Conservation (phyloP, 768 basidiomycete species). For the Chalciporus chontae region DNA sequence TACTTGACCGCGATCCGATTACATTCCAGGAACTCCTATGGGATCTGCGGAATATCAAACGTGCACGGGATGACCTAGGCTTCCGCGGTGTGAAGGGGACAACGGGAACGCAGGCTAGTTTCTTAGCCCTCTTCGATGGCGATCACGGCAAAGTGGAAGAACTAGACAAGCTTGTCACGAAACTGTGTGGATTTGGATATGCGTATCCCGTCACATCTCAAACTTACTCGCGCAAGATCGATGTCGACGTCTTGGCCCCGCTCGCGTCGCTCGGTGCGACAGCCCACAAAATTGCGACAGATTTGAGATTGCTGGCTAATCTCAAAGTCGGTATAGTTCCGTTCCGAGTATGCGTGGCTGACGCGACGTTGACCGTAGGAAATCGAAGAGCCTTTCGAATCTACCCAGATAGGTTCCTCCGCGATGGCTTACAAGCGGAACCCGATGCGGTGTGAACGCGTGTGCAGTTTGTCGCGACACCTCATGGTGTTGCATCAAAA, state of each 20-base stretch:
- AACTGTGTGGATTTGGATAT: conserved; percentile 88
- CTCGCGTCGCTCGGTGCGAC: conserved; percentile 90
- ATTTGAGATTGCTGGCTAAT: conserved; percentile 90
- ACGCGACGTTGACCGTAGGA: conserved; percentile 46
- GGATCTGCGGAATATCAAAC: conserved; percentile 91
- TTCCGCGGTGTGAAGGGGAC: conserved; percentile 99
- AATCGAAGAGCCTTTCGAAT: conserved; percentile 98
- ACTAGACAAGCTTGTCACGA: conserved; percentile 85
- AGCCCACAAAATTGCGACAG: conserved; percentile 97
- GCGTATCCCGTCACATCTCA: conserved; percentile 98
- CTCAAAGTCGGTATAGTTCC: conserved; percentile 57
- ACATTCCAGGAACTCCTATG: conserved; percentile 76
- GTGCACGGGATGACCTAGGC: conserved; percentile 87
- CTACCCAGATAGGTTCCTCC: conserved; percentile 94
- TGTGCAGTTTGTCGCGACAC: conserved; percentile 94
- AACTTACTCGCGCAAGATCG: conserved; percentile 98
- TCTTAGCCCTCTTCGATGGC: conserved; percentile 90
- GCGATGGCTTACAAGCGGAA: conserved; percentile 99
- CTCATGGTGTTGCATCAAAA: conserved; percentile 96
- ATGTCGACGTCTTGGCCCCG: conserved; percentile 87
- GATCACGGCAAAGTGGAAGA: conserved; percentile 93
- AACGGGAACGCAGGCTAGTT: conserved; percentile 96
- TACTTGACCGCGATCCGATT: not conserved
- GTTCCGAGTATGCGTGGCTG: not conserved
- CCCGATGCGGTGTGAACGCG: conserved; percentile 97